phyloP scores from a whole-genome alignment of 306 rosid genomes.

The Arachis stenosperma region DNA sequence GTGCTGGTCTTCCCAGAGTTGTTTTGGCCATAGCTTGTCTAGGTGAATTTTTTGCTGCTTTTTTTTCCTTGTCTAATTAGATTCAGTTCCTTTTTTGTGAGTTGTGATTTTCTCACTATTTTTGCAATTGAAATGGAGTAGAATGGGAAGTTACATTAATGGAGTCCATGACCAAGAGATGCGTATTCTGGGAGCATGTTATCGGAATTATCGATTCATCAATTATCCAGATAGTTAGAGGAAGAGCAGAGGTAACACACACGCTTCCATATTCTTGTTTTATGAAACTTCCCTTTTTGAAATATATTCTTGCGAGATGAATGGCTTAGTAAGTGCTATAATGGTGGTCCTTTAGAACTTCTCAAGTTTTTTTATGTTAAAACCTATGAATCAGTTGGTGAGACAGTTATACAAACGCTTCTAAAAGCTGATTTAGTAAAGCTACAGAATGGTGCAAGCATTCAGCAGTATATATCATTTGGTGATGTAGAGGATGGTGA shows the following conservation, averaged over 20 bases:
- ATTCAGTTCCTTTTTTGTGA: slow-evolving; percentile 8
- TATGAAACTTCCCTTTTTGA: background rate
- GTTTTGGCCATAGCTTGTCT: slow-evolving; percentile 69
- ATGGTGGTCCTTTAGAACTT: slow-evolving; percentile 69
- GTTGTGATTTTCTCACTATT: background rate
- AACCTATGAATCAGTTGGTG: slow-evolving; percentile 89
- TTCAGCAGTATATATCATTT: slow-evolving; percentile 56
- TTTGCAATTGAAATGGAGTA: slow-evolving; percentile 39
- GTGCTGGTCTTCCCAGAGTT: no score
- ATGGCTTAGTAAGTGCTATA: slow-evolving; percentile 81
- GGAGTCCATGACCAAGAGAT: slow-evolving; percentile 85
- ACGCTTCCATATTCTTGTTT: background rate
- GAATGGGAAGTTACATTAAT: slow-evolving; percentile 82
- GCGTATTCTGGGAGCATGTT: slow-evolving; percentile 83
- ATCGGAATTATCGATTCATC: slow-evolving; percentile 61
- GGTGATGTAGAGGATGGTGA: slow-evolving; percentile 57
- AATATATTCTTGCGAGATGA: slow-evolving; percentile 70
- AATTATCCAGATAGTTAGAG: slow-evolving; percentile 77
- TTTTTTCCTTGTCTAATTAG: background rate
- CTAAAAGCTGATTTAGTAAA: slow-evolving; percentile 68
- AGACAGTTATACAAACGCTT: slow-evolving; percentile 76
- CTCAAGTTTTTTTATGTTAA: slow-evolving; percentile 95
- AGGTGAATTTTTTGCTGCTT: slow-evolving; percentile 45
- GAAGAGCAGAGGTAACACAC: slow-evolving; percentile 85
- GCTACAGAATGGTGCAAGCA: slow-evolving; percentile 58